Base-by-base conservation (phyloP, 352 stramenopile species). In the Globisporangium splendens region DNA sequence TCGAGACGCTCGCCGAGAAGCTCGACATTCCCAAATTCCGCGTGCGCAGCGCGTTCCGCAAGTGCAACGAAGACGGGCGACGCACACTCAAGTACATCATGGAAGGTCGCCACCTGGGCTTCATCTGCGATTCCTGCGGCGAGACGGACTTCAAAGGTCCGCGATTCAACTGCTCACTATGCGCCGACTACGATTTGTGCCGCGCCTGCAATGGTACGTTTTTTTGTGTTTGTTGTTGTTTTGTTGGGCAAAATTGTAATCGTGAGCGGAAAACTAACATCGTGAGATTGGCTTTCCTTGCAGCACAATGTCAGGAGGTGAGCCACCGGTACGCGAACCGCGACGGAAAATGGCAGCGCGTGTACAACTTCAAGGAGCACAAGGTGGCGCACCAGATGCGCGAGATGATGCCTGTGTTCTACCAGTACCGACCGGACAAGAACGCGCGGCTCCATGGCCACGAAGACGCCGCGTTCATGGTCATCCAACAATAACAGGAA, bases 1-100 rank as follows among this genome's bases (percentile, higher is more conserved):
- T 93, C 39, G 84, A 90, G 56, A 75, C 66, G 11, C 62, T 91
- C 4, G 75, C 72, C 8, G 82, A 92, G 54, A 71, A 68, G 28
- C 71, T 93, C 33, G 78, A 92, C 44, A 89, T 93, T 28, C 84
- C 78, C 1, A 90, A 89, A 51, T 93, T 92, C 20, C 75, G 84
- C 20, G 75, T 93, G 35, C 79, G 82, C 22, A 93, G 82, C 60
- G 84, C 80, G 41, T 91, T 91, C 57, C 77, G 76, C 51, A 93
- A 92, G 63, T 93, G 84, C 58, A 70, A 74, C 33, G 76, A 93
- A 50, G 76, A 93, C 56, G 74, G 73, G 1, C 65, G 75, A 14
- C 68, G 66, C 4, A 92, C 84, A 15, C 63, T 93, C 48, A 60
- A 69, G 48, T 93, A 90, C 58, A 90, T 93, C 51, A 92, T 93